Conservation (phyloP, 371 early-diverging fungal species). For the Circinella minor region DNA sequence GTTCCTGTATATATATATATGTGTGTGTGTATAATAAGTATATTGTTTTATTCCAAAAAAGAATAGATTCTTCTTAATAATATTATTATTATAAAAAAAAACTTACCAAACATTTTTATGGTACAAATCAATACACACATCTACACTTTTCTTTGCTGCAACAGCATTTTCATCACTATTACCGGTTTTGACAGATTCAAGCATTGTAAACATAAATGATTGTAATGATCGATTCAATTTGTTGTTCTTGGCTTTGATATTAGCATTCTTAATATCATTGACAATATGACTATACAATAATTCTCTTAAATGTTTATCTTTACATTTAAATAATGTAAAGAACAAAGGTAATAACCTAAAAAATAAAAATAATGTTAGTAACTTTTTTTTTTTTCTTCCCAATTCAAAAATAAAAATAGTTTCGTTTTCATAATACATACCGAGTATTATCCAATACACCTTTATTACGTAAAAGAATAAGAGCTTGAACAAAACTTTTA, state of each 20-base stretch:
- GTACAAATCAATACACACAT: conserved; percentile 95
- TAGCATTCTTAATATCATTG: conserved; percentile 90
- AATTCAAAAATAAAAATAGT: too few species aligned
- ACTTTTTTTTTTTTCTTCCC: neutral
- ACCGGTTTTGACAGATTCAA: conserved; percentile 59
- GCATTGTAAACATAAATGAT: conserved; percentile 94
- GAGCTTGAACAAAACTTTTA: conserved; percentile 85
- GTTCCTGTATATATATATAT: conserved; percentile 51
- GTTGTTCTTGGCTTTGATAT: conserved; percentile 93
- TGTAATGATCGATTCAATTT: conserved; percentile 94
- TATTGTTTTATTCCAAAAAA: too few species aligned
- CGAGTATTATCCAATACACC: conserved; percentile 70
- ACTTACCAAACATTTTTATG: conserved; percentile 88
- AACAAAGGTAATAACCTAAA: conserved; percentile 83
- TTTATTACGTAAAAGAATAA: conserved; percentile 90
- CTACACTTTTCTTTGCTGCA: conserved; percentile 93
- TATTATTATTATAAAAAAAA: neutral
- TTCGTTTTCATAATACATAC: conserved; percentile 27
- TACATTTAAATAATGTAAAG: conserved; percentile 92
- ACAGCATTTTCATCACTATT: conserved; percentile 76
- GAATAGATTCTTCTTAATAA: too few species aligned
- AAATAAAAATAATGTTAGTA: neutral
- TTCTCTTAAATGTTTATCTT: conserved; percentile 89
- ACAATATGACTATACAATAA: conserved; percentile 91
- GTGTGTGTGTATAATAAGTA: too few species aligned